Percentiles rank a stretch among this genome's conserved stretches.
phyloP scores from a whole-genome alignment of 2,329 filamentous ascomycete genomes.

The Chaetomiaceae sp. region DNA sequence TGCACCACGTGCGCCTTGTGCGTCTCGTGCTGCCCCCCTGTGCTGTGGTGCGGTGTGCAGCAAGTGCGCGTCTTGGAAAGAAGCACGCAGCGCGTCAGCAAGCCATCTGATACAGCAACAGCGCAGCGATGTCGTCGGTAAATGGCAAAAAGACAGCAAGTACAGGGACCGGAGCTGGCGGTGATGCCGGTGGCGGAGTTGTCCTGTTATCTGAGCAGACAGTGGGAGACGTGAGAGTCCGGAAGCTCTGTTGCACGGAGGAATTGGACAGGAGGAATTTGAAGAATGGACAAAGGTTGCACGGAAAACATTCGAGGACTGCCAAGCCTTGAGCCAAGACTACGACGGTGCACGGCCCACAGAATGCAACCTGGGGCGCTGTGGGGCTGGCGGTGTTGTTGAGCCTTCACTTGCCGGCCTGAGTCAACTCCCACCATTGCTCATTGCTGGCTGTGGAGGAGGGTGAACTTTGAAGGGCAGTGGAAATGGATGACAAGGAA shows the following conservation, averaged over 20 bases:
- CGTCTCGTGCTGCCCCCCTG: too few relatives aligned
- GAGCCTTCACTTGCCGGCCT: constrained; percentile 1
- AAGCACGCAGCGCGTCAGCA: constrained; percentile 10
- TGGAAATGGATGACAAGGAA: not conserved
- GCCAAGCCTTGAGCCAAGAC: constrained; percentile 2
- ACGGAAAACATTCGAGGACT: too few relatives aligned
- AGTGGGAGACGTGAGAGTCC: not conserved
- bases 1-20: not conserved
- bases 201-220: not conserved
- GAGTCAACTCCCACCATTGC: not conserved
- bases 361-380: too few relatives aligned
- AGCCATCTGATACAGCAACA: constrained; percentile 4
- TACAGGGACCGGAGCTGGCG: not conserved
- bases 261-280: too few relatives aligned
- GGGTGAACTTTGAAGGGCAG: not conserved
- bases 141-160: not conserved
- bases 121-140: not conserved
- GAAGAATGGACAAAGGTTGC: not conserved
- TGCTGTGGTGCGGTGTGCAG: not conserved
- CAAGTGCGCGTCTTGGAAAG: constrained; percentile 6
- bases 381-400: not conserved
- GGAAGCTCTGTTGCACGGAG: not conserved
- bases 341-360: not conserved
- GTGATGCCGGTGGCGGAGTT: not conserved
- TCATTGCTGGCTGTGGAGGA: not conserved